A percentile compares a stretch with the other conserved stretches of the same genome.
These are phyloP conservation scores for Candolleomyces efflorescens DNA, from an alignment of 768 basidiomycete genomes.

Conservation along the genomic window DNA sequence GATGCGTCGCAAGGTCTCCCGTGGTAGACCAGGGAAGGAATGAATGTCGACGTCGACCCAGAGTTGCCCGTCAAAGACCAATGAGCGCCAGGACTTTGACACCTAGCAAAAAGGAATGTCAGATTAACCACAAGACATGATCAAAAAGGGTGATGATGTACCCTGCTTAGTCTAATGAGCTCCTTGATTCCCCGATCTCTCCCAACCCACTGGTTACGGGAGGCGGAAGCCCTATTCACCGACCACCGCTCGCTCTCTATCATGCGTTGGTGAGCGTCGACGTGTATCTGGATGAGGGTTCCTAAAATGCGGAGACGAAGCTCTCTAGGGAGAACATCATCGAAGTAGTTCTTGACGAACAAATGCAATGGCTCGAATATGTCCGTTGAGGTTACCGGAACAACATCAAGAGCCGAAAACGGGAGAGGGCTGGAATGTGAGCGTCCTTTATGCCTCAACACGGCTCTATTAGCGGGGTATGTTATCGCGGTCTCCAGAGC, in stretches of 20 bases:
- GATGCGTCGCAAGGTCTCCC: constrained; percentile 48
- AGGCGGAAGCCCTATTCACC: constrained; percentile 53
- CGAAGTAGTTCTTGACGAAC: constrained; percentile 56
- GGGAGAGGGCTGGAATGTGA: constrained; percentile 66
- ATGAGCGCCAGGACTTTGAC: constrained; percentile 68
- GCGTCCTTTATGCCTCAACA: constrained; percentile 47
- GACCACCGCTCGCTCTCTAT: constrained; percentile 54
- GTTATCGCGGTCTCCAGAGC: background rate
- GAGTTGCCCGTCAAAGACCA: constrained; percentile 85
- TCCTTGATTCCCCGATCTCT: constrained; percentile 70
- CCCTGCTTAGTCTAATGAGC: constrained; percentile 74
- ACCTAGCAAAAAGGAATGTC: constrained; percentile 42
- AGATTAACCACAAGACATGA: background rate
- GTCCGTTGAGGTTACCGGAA: constrained; percentile 47
- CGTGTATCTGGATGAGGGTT: constrained; percentile 52
- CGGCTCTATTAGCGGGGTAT: constrained; percentile 8
- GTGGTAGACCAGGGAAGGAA: constrained; percentile 55
- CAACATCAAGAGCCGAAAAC: constrained; percentile 54
- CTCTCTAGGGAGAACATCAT: constrained; percentile 68
- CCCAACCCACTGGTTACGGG: constrained; percentile 71
- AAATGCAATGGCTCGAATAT: constrained; percentile 48
- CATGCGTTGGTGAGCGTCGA: constrained; percentile 48
- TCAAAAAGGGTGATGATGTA: constrained; percentile 24
- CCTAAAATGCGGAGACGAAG: constrained; percentile 58
- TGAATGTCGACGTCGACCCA: constrained; percentile 67